Conservation (phyloP, 495 filamentous ascomycete species). For the Xylaria palmicola region DNA sequence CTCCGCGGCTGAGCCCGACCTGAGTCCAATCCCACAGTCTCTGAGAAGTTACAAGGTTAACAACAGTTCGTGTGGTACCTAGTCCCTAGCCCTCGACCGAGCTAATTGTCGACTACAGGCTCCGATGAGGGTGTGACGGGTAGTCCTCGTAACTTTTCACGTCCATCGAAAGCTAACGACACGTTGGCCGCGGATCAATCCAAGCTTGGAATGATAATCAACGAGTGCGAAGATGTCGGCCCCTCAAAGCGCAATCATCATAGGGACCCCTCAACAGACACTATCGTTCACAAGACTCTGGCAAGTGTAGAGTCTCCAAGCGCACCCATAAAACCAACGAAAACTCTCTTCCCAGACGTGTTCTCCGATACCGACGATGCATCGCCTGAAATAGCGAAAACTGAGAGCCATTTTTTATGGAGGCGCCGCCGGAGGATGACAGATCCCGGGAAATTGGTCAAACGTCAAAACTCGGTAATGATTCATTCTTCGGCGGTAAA, state of each 20-base stretch:
- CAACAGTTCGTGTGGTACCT: constrained; percentile 26
- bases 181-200: not conserved
- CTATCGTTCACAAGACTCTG: constrained; percentile 23
- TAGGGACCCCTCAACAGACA: constrained; percentile 22
- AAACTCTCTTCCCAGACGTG: not conserved
- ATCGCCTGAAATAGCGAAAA: constrained; percentile 6
- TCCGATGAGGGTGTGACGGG: constrained; percentile 6
- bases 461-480: not conserved
- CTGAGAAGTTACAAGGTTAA: constrained; percentile 26
- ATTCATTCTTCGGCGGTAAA: constrained; percentile 9
- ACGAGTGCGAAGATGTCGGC: not conserved
- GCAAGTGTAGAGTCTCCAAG: constrained; percentile 1
- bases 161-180: constrained; percentile 8
- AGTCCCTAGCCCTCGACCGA: not conserved
- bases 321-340: not conserved
- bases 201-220: not conserved
- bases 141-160: constrained; percentile 21
- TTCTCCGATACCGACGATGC: not conserved
- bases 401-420: constrained; percentile 33
- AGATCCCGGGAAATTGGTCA: constrained; percentile 19
- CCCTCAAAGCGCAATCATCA: not conserved
- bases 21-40: constrained; percentile 49
- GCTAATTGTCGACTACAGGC: constrained; percentile 17
- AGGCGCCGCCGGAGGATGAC: constrained; percentile 23
- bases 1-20: constrained; percentile 42